Percentiles rank a stretch among this genome's conserved stretches.
These are phyloP conservation scores for Trichoderma semiorbis DNA, from an alignment of 2,329 filamentous ascomycete species.

Conservation along the genomic window DNA sequence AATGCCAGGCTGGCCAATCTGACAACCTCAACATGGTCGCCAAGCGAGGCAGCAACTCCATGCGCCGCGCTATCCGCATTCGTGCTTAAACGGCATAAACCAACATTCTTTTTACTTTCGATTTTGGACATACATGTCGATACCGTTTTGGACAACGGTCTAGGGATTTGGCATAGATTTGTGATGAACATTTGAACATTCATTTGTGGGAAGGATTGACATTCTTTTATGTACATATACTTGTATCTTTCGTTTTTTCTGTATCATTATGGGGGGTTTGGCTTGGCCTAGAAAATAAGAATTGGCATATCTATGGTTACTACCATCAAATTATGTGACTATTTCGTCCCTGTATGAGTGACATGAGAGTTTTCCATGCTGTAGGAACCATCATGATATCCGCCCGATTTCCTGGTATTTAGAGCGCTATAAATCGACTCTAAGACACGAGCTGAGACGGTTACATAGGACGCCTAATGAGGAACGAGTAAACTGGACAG, in stretches of 20 bases:
- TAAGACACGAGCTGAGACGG: too few species aligned
- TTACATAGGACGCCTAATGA: too few species aligned
- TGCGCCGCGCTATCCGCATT: conserved; percentile 31
- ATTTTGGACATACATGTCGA: not conserved
- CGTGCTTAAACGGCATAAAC: conserved; percentile 7
- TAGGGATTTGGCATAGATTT: not conserved
- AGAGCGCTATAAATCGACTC: too few species aligned
- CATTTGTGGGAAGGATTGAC: not conserved
- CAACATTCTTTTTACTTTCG: not conserved
- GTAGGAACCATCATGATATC: too few species aligned
- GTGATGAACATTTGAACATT: not conserved
- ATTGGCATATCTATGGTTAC: not conserved
- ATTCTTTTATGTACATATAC: conserved; percentile 1
- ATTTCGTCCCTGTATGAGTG: too few species aligned
- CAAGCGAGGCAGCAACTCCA: conserved; percentile 20
- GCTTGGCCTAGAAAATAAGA: not conserved
- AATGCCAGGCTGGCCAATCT: conserved; percentile 42
- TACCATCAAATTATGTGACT: not conserved
- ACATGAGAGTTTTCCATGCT: too few species aligned
- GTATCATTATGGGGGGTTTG: not conserved
- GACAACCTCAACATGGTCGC: conserved; percentile 36
- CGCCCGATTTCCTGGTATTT: too few species aligned
- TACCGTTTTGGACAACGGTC: not conserved
- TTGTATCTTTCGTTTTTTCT: not conserved
- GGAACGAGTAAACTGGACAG: too few species aligned